These are phyloP conservation scores for Climacium dendroides DNA, from an alignment of 225 moss, liverwort and hornwort species.

Conservation along the genomic window DNA sequence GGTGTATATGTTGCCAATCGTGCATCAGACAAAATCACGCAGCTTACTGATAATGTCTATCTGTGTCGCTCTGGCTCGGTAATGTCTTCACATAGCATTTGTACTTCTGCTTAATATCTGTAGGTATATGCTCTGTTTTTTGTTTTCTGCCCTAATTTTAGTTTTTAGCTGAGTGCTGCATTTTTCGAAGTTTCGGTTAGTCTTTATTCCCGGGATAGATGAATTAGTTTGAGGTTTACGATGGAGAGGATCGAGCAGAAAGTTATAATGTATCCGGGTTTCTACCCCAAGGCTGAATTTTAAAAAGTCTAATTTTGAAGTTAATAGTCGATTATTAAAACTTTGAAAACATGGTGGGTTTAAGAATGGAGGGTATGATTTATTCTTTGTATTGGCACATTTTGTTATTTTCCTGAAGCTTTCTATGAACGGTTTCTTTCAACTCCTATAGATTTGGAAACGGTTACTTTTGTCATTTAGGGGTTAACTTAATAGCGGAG, in stretches of 20 bases:
- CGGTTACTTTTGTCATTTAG: background rate
- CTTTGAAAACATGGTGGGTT: background rate
- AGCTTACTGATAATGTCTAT: slow-evolving; percentile 84
- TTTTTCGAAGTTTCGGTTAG: background rate
- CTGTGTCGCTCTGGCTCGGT: slow-evolving; percentile 94
- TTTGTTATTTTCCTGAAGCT: background rate
- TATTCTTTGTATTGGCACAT: background rate
- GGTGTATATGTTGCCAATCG: slow-evolving; percentile 96
- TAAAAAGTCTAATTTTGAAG: background rate
- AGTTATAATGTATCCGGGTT: background rate
- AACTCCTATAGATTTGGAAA: background rate
- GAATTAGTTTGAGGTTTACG: background rate
- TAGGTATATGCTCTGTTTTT: background rate
- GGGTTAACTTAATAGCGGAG: background rate
- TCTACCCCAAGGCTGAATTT: background rate
- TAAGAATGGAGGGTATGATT: background rate
- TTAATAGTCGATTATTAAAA: background rate
- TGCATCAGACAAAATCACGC: slow-evolving; percentile 92
- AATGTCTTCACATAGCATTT: background rate
- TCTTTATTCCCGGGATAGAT: background rate
- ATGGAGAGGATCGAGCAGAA: background rate
- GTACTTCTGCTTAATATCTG: background rate
- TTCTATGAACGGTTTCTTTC: background rate
- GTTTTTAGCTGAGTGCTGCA: background rate
- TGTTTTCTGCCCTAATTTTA: background rate